A percentile compares a stretch with the other conserved stretches of the same genome.
Conservation (phyloP, 768 basidiomycete species). For the Scleroderma citrinum region DNA sequence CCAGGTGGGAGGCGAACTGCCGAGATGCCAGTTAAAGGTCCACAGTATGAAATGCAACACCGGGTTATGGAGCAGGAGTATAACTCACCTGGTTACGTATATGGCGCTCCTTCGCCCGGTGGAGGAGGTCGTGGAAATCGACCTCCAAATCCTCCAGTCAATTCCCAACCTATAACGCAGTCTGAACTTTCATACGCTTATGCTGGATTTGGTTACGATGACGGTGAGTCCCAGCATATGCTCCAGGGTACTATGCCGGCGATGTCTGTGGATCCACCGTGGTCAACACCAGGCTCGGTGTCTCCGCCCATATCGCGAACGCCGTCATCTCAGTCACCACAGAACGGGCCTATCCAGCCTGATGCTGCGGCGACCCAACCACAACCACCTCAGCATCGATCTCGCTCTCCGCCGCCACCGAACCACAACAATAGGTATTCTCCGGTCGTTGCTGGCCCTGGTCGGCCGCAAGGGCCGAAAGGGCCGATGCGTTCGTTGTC, state of each 20-base stretch:
- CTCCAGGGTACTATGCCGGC: conserved; percentile 63
- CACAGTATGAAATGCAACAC: conserved; percentile 93
- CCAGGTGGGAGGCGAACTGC: conserved; percentile 55
- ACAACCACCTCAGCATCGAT: conserved; percentile 34
- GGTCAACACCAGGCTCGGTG: conserved; percentile 26
- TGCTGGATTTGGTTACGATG: conserved; percentile 9
- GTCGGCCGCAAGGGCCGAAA: conserved; percentile 27
- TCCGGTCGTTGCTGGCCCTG: conserved; percentile 20
- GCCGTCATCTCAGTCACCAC: conserved; percentile 29
- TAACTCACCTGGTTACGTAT: conserved; percentile 31
- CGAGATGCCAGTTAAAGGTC: conserved; percentile 82
- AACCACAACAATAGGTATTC: conserved; percentile 32
- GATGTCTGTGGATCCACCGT: conserved; percentile 29
- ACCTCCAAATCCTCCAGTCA: conserved; percentile 21
- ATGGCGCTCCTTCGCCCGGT: conserved; percentile 19
- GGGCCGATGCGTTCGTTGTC: conserved; percentile 65
- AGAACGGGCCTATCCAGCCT: conserved; percentile 11
- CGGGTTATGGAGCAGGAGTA: conserved; percentile 91
- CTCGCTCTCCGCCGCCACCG: conserved; percentile 51
- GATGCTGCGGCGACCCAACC: conserved; percentile 19
- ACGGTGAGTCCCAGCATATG: conserved; percentile 36
- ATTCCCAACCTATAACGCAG: conserved; percentile 23
- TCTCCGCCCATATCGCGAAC: conserved; percentile 16
- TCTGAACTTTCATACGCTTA: conserved; percentile 26
- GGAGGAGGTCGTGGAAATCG: conserved; percentile 18